Evolutionary conservation across 768 basidiomycete species (phyloP).

Genomic region (Tricholoma furcatifolium): DNA sequence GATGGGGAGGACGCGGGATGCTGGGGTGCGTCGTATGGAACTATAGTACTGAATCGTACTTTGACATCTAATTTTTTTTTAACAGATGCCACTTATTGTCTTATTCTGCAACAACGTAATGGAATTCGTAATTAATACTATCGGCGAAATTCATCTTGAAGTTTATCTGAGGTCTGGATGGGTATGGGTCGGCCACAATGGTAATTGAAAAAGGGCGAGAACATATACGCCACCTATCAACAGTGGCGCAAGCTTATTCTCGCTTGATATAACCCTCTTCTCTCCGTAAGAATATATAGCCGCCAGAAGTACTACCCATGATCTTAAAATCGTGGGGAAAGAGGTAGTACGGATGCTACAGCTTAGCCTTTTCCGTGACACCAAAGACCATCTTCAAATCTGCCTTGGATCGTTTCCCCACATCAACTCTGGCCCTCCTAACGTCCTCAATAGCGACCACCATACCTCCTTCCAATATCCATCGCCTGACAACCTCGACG

Average conservation of each 20-base stretch:
- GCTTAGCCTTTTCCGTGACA: slow-evolving; percentile 16
- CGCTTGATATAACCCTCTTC: too few relatives aligned
- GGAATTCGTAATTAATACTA: background rate
- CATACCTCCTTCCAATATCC: slow-evolving; percentile 44
- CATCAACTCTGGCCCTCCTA: slow-evolving; percentile 24
- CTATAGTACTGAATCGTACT: background rate
- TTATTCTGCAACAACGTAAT: slow-evolving; percentile 29
- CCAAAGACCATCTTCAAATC: slow-evolving; percentile 38
- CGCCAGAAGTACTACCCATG: too few relatives aligned
- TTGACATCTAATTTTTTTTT: slow-evolving; percentile 6
- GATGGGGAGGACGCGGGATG: slow-evolving; percentile 87
- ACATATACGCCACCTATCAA: too few relatives aligned
- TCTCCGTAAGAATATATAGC: too few relatives aligned
- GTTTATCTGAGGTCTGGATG: too few relatives aligned
- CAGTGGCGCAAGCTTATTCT: too few relatives aligned
- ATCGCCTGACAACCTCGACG: slow-evolving; percentile 51
- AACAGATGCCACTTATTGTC: slow-evolving; percentile 71
- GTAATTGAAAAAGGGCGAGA: too few relatives aligned
- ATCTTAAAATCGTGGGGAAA: background rate
- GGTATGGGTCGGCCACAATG: too few relatives aligned
- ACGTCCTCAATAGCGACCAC: slow-evolving; percentile 37
- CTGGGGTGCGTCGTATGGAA: slow-evolving; percentile 59
- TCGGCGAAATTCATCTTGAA: too few relatives aligned
- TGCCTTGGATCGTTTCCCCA: slow-evolving; percentile 20
- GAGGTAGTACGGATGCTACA: slow-evolving; percentile 10